A percentile compares a stretch with the other conserved stretches of the same genome.
Conservation (phyloP, 1,139 yeast genomes). For the Pichia sp. region DNA sequence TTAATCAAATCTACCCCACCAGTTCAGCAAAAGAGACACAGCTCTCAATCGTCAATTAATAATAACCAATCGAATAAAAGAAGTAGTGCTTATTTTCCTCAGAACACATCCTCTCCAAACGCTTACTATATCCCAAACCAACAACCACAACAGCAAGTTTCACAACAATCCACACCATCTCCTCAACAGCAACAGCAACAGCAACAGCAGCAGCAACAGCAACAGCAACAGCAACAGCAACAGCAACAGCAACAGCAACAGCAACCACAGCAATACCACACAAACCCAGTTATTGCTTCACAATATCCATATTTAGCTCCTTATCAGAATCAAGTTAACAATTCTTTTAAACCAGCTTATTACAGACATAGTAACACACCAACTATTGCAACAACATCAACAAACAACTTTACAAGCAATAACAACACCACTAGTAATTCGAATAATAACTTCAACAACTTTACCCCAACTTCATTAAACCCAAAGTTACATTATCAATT, state of each 20-base stretch:
- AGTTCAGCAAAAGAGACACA: constrained; percentile 31
- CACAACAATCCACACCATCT: background rate
- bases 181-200: constrained; percentile 7
- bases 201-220: constrained; percentile 9
- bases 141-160: background rate
- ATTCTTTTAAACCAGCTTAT: constrained; percentile 5
- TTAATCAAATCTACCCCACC: constrained; percentile 20
- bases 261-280: constrained; percentile 4
- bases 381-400: constrained; percentile 9
- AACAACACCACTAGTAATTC: background rate
- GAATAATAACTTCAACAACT: background rate
- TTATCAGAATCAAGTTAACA: constrained; percentile 5
- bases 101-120: constrained; percentile 1
- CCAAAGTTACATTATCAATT: constrained; percentile 11
- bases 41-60: constrained; percentile 28
- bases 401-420: constrained; percentile 7
- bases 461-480: constrained; percentile 10
- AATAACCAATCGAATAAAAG: constrained; percentile 26
- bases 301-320: constrained; percentile 12
- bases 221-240: constrained; percentile 6
- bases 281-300: constrained; percentile 5
- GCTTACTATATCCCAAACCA: constrained; percentile 3
- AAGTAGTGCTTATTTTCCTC: constrained; percentile 23
- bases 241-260: constrained; percentile 1
- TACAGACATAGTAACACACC: constrained; percentile 11